Evolutionary conservation across 257 asterid species (phyloP), one percentile per base, ranked within the genome.

Genomic region (Solanum pinnatisectum): DNA sequence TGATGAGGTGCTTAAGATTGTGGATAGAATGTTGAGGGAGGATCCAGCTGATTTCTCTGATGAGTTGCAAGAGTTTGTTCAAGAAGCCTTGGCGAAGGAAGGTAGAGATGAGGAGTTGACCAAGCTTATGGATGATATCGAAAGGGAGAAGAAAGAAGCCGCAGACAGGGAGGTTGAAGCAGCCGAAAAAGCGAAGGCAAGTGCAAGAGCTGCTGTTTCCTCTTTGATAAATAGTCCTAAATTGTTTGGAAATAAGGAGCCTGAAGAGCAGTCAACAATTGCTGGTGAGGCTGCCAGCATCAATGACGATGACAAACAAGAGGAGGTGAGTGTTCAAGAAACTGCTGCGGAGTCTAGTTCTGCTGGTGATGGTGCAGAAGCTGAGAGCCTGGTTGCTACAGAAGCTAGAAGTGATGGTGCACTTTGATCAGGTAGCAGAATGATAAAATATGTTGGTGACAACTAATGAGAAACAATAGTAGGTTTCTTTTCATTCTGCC

Each of bases 161-260:
- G 98, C 93, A 14, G 99, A 97, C 49, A 93, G 91, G 89, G 97
- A 87, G 67, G 97, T 91, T 52, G 98, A 95, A 90, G 98, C 93
- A 85, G 98, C 98, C 5, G 98, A 93, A 86, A 91, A 85, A 59
- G 95, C 94, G 3, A 97, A 96, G 92, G 96, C 93, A 9, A 96
- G 94, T 73, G 93, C 98, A 8, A 91, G 92, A 63, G 93, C 90
- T 4, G 95, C 98, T 2, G 91, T 97, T 90, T 91, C 97, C 84
- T 92, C 98, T 22, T 90, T 97, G 88, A 44, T 73, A 79, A 78
- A 90, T 94, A 92, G 95, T 95, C 94, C 96, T 8, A 96, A 92
- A 90, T 87, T 95, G 87, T 92, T 94, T 22, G 95, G 95, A 39
- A 93, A 91, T 52, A 88, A 91, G 89, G 93, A 89, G 33, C 89